Percentiles rank a stretch among this genome's conserved stretches.
Conservation (phyloP, 257 asterid species). For the Solanum clarkiae region DNA sequence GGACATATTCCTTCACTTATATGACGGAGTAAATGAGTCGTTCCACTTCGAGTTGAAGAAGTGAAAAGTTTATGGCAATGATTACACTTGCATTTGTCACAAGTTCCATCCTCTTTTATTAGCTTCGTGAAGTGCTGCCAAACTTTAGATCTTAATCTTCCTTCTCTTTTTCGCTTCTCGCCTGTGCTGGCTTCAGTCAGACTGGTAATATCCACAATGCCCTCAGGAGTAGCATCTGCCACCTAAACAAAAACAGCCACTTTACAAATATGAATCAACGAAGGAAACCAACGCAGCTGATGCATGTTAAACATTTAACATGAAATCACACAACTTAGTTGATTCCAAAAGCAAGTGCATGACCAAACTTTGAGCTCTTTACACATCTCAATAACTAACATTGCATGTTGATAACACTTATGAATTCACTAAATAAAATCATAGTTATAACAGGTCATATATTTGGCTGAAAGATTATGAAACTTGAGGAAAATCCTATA, state of each 20-base stretch:
- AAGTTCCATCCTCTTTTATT: constrained; percentile 60
- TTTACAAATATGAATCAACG: neutral
- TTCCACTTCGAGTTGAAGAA: constrained; percentile 70
- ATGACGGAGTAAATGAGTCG: constrained; percentile 86
- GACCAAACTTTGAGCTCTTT: neutral
- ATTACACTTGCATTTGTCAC: constrained; percentile 69
- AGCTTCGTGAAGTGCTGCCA: constrained; percentile 92
- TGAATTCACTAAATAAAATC: neutral
- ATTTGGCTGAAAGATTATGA: neutral
- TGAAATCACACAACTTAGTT: neutral
- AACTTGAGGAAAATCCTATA: neutral
- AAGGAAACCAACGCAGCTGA: neutral
- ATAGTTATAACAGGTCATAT: neutral
- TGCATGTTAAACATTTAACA: neutral
- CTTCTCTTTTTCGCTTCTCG: constrained; percentile 65
- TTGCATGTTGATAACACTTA: neutral
- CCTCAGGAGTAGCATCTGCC: constrained; percentile 32
- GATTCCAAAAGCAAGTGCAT: neutral
- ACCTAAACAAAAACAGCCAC: constrained; percentile 22
- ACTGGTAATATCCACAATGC: constrained; percentile 34
- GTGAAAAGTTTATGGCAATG: constrained; percentile 69
- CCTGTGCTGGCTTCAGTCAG: constrained; percentile 48
- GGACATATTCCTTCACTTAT: constrained; percentile 71
- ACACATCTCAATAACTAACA: neutral
- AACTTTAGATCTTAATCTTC: constrained; percentile 59